Base-by-base conservation (phyloP, 345 rosid genomes). In the Salix viminalis region DNA sequence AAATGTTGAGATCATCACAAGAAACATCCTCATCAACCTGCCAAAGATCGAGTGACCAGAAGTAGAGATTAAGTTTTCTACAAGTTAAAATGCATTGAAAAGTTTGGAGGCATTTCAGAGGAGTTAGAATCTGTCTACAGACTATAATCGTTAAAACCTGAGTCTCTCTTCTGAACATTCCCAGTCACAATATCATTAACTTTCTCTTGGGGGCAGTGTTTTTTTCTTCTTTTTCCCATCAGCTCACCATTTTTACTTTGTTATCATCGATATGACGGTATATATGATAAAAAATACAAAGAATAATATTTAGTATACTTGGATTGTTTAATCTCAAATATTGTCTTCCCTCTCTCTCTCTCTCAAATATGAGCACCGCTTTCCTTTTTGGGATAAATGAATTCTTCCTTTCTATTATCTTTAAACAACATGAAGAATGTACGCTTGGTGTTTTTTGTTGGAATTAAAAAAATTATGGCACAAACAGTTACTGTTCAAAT, bases 1-100 rank as follows among this genome's bases (percentile, higher is more conserved):
- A 46, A 32, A 75, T 56, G 68, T 71, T 85, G 34, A 83, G 64
- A 50, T 65, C 78, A 54, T 76, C 74, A 21, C 70, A 80, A 56
- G 34, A 23, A 64, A 24, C 21, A 23, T 5, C 69, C 42, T 65
- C 69, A 7, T 74, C 70, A 30, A 18, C 52, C 14, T 28, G 28
- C 70, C n/a, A 65, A 1, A 74, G 65, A 30, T 48, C 65, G 19
- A 18, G 70, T 46, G 70, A 30, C 56, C 21, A 72, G n/a, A n/a
- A 44, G 36, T 74, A 69, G 60, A 18, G 69, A 65, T 0, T 41
- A 36, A 7, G 58, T 52, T 41, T 60, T 44, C 34, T 6, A n/a
- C 65, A 77, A 34, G 30, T 70, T n/a, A 71, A 24, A 71, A 61
- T 28, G 23, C 16, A 23, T 5, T 62, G 15, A 44, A 64, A 41